phyloP scores from a whole-genome alignment of 2,329 filamentous ascomycete species.

The Mariannaea sp. region DNA sequence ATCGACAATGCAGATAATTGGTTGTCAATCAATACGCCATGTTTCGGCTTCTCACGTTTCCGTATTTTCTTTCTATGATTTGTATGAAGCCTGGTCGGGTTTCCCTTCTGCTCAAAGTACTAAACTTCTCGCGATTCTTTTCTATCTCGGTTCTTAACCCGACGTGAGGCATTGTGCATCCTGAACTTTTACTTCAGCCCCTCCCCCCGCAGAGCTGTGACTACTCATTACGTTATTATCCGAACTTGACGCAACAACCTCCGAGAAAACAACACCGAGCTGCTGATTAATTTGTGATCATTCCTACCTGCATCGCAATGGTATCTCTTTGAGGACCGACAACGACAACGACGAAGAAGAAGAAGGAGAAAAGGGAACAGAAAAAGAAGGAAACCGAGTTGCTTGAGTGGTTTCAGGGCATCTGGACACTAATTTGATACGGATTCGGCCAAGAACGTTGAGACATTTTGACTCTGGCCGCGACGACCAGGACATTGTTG shows the following conservation, averaged over 20 bases:
- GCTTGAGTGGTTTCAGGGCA: background rate
- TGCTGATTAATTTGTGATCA: conserved; percentile 5
- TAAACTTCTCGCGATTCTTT: conserved; percentile 19
- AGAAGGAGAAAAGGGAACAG: too few relatives aligned
- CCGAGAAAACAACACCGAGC: conserved; percentile 3
- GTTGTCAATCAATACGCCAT: conserved; percentile 24
- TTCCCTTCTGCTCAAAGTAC: conserved; percentile 22
- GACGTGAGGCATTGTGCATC: conserved; percentile 1
- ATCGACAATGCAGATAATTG: conserved; percentile 35
- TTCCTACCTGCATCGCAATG: background rate
- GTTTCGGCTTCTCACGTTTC: conserved; percentile 27
- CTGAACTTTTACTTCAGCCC: background rate
- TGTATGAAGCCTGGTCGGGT: conserved; percentile 36
- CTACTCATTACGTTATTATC: too few relatives aligned
- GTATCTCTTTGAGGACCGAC: background rate
- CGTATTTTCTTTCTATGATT: conserved; percentile 29
- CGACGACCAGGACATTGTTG: background rate
- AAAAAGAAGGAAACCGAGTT: background rate
- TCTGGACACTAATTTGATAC: background rate
- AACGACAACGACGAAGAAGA: too few relatives aligned
- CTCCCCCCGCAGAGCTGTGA: conserved; percentile 8
- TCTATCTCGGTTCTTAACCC: conserved; percentile 13
- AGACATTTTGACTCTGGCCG: conserved; percentile 9
- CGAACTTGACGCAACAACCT: too few relatives aligned
- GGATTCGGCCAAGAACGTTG: background rate